Conservation (phyloP, 495 filamentous ascomycete species). For the Talaromyces stipitatus region DNA sequence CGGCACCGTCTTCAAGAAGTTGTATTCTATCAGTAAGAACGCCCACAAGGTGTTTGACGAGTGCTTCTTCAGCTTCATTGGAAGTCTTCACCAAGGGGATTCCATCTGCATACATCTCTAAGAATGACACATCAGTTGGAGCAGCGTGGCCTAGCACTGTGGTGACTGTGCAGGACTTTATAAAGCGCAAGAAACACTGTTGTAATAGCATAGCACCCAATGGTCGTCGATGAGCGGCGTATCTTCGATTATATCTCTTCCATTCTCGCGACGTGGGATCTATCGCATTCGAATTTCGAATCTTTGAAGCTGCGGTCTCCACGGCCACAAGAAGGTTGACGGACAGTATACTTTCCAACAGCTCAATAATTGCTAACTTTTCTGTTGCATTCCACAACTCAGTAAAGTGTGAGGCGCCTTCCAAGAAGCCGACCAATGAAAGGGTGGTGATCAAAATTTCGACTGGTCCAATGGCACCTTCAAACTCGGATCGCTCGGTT, state of each 20-base stretch:
- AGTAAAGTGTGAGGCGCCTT: conserved; percentile 66
- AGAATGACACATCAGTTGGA: conserved; percentile 54
- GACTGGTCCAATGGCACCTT: conserved; percentile 42
- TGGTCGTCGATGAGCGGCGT: conserved; percentile 68
- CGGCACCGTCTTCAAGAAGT: conserved; percentile 78
- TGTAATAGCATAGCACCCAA: conserved; percentile 89
- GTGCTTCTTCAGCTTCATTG: conserved; percentile 30
- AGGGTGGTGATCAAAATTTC: conserved; percentile 64
- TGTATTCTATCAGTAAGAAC: conserved; percentile 75
- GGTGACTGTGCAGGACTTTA: conserved; percentile 71
- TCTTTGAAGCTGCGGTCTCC: conserved; percentile 79
- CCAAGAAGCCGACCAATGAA: conserved; percentile 81
- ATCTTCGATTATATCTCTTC: conserved; percentile 76
- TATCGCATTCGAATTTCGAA: conserved; percentile 51
- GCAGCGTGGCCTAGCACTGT: conserved; percentile 51
- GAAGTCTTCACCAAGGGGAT: conserved; percentile 39
- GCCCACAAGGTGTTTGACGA: conserved; percentile 63
- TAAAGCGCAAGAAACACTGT: conserved; percentile 74
- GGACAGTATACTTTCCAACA: conserved; percentile 63
- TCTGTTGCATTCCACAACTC: conserved; percentile 71
- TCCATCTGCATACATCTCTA: conserved; percentile 64
- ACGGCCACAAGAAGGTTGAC: conserved; percentile 76
- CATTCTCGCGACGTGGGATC: conserved; percentile 59
- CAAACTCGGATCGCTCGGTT: conserved; percentile 36
- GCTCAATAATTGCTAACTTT: conserved; percentile 59